Evolutionary conservation across 305 asterid genomes (phyloP), one percentile per base, ranked within the genome.

Genomic region (Euphrasia arctica): DNA sequence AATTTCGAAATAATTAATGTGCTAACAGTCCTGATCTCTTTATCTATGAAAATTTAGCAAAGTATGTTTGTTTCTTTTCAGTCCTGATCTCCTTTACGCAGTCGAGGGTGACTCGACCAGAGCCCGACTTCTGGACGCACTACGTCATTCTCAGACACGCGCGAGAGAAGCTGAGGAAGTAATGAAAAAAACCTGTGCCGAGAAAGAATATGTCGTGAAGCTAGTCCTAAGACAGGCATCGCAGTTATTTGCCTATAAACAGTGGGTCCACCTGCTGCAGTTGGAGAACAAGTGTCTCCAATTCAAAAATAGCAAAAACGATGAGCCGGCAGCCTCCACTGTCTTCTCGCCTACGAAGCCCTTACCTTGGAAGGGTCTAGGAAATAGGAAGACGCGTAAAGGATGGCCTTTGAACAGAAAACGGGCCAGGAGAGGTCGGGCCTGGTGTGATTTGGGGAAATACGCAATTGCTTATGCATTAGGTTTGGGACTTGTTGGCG

Each of bases 81-180:
- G 41, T 4, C n/a, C n/a, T n/a, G n/a, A n/a, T n/a, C n/a, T n/a
- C 65, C 66, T 18, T 52, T 52, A 50, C 54, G 65, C 60, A 48
- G 58, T 39, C 0, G 80, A 77, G 48, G 77, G 74, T 32, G 87
- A 80, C 27, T 41, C 73, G 11, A 67, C 82, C 77, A 85, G 75
- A 73, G 85, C 85, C 64, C 76, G 71, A 66, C 80, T 93, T 7
- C 73, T 93, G n/a, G 88, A 90, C 75, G 99, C 99, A n/a, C 72
- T 93, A 22, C 66, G 91, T 18, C 97, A 93, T 80, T 93, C 99
- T 70, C 99, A 93, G 77, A 90, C 99, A 18, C 96, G 99, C 8
- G 99, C 97, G 39, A 85, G 99, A 75, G 92, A 88, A 75, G 97
- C 99, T 1, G 97, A 93, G 83, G 65, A 73, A 52, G 95, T 73